Percentiles rank a stretch among this genome's conserved stretches.
phyloP scores from a whole-genome alignment of 148 eudicot genomes.

The Rhododendron vialii region DNA sequence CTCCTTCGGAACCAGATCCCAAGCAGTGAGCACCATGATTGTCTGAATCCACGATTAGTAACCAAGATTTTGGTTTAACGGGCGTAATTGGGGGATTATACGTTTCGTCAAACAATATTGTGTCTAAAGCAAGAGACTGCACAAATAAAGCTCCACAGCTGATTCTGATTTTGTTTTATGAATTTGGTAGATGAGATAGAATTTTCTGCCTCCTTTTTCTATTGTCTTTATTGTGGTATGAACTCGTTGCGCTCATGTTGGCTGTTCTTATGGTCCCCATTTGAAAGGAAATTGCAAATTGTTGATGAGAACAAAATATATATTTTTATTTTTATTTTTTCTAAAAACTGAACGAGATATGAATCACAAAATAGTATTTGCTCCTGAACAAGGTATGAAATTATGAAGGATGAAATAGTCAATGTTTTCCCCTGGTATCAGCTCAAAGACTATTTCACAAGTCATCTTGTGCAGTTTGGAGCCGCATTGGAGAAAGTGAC shows the following conservation, averaged over 20 bases:
- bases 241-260: not conserved
- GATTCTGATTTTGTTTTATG: not conserved
- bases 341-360: too few species aligned
- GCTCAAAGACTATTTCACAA: too few species aligned
- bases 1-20: not conserved
- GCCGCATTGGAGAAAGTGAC: too few species aligned
- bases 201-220: not conserved
- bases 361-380: too few species aligned
- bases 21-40: not conserved
- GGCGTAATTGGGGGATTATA: not conserved
- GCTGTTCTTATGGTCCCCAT: not conserved
- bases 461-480: too few species aligned
- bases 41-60: not conserved
- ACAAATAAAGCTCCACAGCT: not conserved
- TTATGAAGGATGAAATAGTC: too few species aligned
- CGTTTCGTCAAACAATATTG: not conserved
- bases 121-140: not conserved
- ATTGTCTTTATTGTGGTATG: not conserved
- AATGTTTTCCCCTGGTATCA: too few species aligned
- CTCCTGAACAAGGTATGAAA: too few species aligned
- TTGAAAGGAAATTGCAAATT: not conserved
- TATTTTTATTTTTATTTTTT: too few species aligned
- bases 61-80: not conserved
- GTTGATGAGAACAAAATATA: not conserved
- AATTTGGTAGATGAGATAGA: not conserved